A percentile compares a stretch with the other conserved stretches of the same genome.
These are phyloP conservation scores for Cupressus sempervirens DNA, from an alignment of 75 land plant genomes.

Conservation along the genomic window DNA sequence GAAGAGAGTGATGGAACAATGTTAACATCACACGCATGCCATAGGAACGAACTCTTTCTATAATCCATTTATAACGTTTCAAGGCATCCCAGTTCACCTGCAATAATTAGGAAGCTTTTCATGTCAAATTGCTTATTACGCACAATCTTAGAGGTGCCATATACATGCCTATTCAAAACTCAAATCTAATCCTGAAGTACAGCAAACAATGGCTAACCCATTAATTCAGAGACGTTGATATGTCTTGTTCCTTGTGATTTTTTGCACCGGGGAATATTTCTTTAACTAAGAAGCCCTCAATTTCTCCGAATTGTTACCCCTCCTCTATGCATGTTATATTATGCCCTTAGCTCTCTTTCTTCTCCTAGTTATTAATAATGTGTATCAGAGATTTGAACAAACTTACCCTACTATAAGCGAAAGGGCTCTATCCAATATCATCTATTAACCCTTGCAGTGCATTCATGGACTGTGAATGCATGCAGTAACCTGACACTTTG, in stretches of 20 bases:
- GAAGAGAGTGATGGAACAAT: conserved; percentile 95
- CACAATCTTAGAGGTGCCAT: not conserved
- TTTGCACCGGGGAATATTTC: not conserved
- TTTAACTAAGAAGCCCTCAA: not conserved
- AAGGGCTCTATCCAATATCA: not conserved
- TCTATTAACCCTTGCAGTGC: not conserved
- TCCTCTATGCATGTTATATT: not conserved
- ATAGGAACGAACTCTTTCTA: conserved; percentile 67
- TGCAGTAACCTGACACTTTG: not conserved
- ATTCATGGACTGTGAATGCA: not conserved
- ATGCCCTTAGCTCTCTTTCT: not conserved
- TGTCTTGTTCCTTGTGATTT: not conserved
- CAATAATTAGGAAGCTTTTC: not conserved
- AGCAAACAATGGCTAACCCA: not conserved
- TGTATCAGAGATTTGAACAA: not conserved
- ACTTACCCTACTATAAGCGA: not conserved
- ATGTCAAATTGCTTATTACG: not conserved
- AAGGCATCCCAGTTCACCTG: conserved; percentile 88
- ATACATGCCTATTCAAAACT: not conserved
- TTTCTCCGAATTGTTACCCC: not conserved
- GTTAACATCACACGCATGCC: conserved; percentile 99
- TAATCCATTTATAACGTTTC: conserved; percentile 78
- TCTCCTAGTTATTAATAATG: not conserved
- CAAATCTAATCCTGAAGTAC: not conserved
- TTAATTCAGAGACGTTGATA: not conserved